These are phyloP conservation scores for Stemphylium vesicarium DNA, from an alignment of 2,329 filamentous ascomycete genomes.

Conservation along the genomic window DNA sequence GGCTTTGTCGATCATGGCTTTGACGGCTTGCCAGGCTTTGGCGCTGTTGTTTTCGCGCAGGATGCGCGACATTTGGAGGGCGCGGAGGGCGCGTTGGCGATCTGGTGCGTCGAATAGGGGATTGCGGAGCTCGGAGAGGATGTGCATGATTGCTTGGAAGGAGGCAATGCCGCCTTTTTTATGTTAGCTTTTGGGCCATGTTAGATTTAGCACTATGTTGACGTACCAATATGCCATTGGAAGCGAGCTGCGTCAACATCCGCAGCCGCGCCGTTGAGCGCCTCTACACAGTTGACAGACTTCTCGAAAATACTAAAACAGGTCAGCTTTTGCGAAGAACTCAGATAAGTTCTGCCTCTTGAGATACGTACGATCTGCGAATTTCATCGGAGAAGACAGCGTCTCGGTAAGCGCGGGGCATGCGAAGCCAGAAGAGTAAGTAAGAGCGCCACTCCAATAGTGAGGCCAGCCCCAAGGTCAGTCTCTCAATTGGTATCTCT, in stretches of 20 bases:
- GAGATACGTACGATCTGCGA: slow-evolving; percentile 40
- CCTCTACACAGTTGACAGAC: slow-evolving; percentile 48
- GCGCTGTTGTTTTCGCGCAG: slow-evolving; percentile 44
- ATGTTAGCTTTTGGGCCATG: slow-evolving; percentile 11
- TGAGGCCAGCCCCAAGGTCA: slow-evolving; percentile 40
- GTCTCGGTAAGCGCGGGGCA: slow-evolving; percentile 47
- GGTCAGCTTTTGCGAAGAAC: not conserved
- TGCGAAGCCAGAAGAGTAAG: slow-evolving; percentile 48
- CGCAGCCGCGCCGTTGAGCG: slow-evolving; percentile 42
- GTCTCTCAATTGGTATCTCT: slow-evolving; percentile 40
- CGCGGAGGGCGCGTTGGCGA: slow-evolving; percentile 43
- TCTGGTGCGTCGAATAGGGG: slow-evolving; percentile 45
- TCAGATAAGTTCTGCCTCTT: not conserved
- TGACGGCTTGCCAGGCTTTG: slow-evolving; percentile 47
- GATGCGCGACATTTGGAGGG: slow-evolving; percentile 40
- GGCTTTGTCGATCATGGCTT: slow-evolving; percentile 48
- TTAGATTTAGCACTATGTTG: not conserved
- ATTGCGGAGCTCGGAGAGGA: slow-evolving; percentile 48
- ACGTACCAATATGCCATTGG: slow-evolving; percentile 48
- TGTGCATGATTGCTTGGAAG: slow-evolving; percentile 49
- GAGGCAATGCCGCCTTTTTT: slow-evolving; percentile 38
- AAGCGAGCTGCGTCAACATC: slow-evolving; percentile 47
- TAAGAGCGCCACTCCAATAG: slow-evolving; percentile 48
- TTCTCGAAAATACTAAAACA: slow-evolving; percentile 46
- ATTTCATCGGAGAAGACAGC: slow-evolving; percentile 45